phyloP scores from a whole-genome alignment of 1,139 yeast genomes.

The Saccharomyces pastorianus region DNA sequence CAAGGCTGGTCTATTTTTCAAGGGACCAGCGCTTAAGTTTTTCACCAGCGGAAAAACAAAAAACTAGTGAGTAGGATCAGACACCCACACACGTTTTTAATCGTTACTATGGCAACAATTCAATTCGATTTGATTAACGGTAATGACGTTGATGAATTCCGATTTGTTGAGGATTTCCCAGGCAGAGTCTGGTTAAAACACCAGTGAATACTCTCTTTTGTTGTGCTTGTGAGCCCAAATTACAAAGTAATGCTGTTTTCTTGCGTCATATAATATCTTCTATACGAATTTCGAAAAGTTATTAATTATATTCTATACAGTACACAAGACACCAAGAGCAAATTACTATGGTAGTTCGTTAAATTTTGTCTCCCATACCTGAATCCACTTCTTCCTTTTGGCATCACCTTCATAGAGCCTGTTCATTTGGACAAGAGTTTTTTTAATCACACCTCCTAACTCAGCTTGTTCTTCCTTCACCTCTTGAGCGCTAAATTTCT shows the following conservation, averaged over 20 bases:
- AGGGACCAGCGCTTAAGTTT: background rate
- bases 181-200: background rate
- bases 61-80: background rate
- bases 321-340: background rate
- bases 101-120: background rate
- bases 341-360: constrained; percentile 10
- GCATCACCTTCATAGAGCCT: constrained; percentile 21
- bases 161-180: background rate
- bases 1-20: background rate
- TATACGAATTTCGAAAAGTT: background rate
- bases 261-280: too few relatives aligned
- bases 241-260: too few relatives aligned
- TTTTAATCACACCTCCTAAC: constrained; percentile 11
- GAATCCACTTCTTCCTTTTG: constrained; percentile 27
- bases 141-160: constrained; percentile 1
- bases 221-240: too few relatives aligned
- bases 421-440: constrained; percentile 10
- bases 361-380: constrained; percentile 28
- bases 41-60: background rate
- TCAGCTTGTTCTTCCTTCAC: constrained; percentile 14
- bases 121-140: constrained; percentile 4
- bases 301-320: background rate
- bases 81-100: constrained; percentile 3
- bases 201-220: too few relatives aligned
- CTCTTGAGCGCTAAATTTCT: background rate